phyloP scores from a whole-genome alignment of 1,284 basidiomycete genomes.

The Ceratobasidium sp. region DNA sequence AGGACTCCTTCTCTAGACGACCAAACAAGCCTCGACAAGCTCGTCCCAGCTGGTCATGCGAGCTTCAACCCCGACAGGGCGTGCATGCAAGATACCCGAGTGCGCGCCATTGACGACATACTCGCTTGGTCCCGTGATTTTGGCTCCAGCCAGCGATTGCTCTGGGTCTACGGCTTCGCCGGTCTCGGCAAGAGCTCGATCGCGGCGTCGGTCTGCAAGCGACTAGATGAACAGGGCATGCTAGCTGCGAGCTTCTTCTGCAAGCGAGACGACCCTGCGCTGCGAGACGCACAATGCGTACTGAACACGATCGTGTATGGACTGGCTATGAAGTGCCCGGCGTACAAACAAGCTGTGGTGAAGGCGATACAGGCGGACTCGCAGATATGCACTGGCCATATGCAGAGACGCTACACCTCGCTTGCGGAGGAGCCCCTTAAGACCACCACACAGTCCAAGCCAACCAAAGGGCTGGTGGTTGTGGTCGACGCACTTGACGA shows the following conservation, averaged over 20 bases:
- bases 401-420: background rate
- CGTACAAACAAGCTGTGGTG: background rate
- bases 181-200: slow-evolving; percentile 53
- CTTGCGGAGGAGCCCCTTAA: background rate
- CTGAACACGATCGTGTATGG: slow-evolving; percentile 32
- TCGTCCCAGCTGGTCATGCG: background rate
- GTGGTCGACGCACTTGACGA: slow-evolving; percentile 45
- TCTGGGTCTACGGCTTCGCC: slow-evolving; percentile 53
- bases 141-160: background rate
- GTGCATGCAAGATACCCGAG: slow-evolving; percentile 3
- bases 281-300: slow-evolving; percentile 26
- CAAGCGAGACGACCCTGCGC: slow-evolving; percentile 49
- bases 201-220: slow-evolving; percentile 51
- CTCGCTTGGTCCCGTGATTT: background rate
- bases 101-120: background rate
- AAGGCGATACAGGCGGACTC: background rate
- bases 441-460: too few relatives aligned
- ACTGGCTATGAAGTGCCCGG: background rate
- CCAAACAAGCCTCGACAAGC: background rate
- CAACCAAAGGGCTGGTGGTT: background rate
- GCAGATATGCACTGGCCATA: background rate
- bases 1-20: background rate
- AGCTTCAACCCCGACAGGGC: background rate
- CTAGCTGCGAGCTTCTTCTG: slow-evolving; percentile 57
- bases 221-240: slow-evolving; percentile 14